Evolutionary conservation across 192 early-diverging fungal genomes (phyloP).

Genomic region (Powellomyces hirtus): DNA sequence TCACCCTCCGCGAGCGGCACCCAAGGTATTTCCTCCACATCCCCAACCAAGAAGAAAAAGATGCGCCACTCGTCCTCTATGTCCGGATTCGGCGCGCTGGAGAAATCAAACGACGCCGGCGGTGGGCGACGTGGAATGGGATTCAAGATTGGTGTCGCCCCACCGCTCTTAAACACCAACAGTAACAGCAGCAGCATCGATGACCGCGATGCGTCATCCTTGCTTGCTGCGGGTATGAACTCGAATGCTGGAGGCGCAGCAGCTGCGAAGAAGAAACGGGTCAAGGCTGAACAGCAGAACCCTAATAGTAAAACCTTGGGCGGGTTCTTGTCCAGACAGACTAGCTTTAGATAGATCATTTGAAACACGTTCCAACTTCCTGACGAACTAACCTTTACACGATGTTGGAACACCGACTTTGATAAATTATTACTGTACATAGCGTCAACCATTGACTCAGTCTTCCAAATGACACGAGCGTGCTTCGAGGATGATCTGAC

Average conservation of each 20-base stretch:
- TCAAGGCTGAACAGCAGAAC: neutral
- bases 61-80: neutral
- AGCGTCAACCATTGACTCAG: too few relatives aligned
- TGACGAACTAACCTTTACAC: too few relatives aligned
- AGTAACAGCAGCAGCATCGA: too few relatives aligned
- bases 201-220: neutral
- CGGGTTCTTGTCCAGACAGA: neutral
- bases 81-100: neutral
- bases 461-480: too few relatives aligned
- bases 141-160: neutral
- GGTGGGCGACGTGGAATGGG: neutral
- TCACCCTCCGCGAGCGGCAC: neutral
- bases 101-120: neutral
- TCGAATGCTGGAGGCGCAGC: neutral
- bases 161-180: too few relatives aligned
- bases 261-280: neutral
- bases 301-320: neutral
- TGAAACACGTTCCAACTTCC: too few relatives aligned
- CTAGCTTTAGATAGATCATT: conserved; percentile 2
- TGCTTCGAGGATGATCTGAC: too few relatives aligned
- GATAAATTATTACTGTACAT: too few relatives aligned
- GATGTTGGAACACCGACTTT: too few relatives aligned
- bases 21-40: neutral
- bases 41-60: neutral
- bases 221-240: neutral